phyloP scores from a whole-genome alignment of 345 rosid species.

The Limnanthes douglasii region DNA sequence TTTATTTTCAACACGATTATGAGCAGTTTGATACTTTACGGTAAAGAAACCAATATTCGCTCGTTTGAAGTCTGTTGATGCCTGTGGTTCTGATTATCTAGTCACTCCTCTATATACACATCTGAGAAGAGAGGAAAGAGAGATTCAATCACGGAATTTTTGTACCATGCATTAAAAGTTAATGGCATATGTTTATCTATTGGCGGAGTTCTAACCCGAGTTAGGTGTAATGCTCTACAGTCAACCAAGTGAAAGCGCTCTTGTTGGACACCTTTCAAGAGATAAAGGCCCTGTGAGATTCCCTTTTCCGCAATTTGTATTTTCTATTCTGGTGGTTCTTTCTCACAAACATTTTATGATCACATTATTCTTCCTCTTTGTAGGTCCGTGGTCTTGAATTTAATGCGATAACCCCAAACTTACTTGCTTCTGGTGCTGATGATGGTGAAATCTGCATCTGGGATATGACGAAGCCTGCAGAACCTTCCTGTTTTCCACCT shows the following conservation, averaged over 20 bases:
- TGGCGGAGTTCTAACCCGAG: neutral
- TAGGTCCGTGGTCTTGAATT: constrained; percentile 99
- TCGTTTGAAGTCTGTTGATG: too few species aligned
- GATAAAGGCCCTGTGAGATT: constrained; percentile 94
- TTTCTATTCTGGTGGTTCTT: neutral
- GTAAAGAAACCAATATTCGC: too few species aligned
- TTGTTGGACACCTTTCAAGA: constrained; percentile 59
- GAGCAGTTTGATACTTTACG: too few species aligned
- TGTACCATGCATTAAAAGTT: too few species aligned
- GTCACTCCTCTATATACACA: too few species aligned
- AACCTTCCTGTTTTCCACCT: constrained; percentile 75
- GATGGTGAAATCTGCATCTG: constrained; percentile 96
- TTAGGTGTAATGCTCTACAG: neutral
- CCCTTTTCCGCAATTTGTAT: constrained; percentile 2
- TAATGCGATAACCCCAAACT: constrained; percentile 55
- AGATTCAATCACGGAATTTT: too few species aligned
- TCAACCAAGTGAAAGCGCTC: constrained; percentile 40
- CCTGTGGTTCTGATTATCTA: too few species aligned
- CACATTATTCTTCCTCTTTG: constrained; percentile 1
- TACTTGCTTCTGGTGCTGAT: constrained; percentile 96
- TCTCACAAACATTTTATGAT: constrained; percentile 2
- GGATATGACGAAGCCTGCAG: constrained; percentile 76
- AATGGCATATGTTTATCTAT: too few species aligned
- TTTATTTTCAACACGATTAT: too few species aligned
- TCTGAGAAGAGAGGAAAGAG: too few species aligned